Evolutionary conservation across 2,329 filamentous ascomycete genomes (phyloP).

Genomic region (Botrytis tulipae): DNA sequence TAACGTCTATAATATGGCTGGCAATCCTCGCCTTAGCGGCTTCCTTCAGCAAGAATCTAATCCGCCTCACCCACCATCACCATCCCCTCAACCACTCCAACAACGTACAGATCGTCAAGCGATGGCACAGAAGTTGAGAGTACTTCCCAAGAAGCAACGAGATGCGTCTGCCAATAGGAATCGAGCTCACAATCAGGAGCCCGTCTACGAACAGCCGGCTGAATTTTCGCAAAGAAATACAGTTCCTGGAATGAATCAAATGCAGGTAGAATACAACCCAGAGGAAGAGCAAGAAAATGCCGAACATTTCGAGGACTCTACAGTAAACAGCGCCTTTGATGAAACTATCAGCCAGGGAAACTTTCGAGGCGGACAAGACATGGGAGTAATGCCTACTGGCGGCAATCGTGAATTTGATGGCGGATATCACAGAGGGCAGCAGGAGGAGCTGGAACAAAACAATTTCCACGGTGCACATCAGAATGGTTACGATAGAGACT

Average conservation of each 20-base stretch:
- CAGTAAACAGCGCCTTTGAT: slow-evolving; percentile 11
- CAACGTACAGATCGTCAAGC: background rate
- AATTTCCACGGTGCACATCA: background rate
- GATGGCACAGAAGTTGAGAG: slow-evolving; percentile 1
- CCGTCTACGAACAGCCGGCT: background rate
- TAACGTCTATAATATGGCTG: slow-evolving; percentile 8
- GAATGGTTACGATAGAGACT: background rate
- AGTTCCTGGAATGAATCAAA: background rate
- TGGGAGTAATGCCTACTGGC: background rate
- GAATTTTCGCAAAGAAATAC: background rate
- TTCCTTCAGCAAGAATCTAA: background rate
- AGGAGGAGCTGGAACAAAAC: background rate
- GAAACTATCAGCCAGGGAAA: slow-evolving; percentile 11
- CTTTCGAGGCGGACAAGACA: background rate
- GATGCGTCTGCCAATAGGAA: slow-evolving; percentile 2
- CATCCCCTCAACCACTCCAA: slow-evolving; percentile 1
- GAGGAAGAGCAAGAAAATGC: background rate
- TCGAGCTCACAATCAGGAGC: background rate
- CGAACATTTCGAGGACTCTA: slow-evolving; percentile 10
- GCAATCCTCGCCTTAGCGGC: background rate
- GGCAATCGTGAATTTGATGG: background rate
- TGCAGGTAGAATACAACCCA: background rate
- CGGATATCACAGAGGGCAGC: background rate
- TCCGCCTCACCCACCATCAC: background rate
- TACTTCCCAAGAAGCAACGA: slow-evolving; percentile 2